Evolutionary conservation across 176 grass and related monocot species (phyloP).

Genomic region (Saccharum officinarum): DNA sequence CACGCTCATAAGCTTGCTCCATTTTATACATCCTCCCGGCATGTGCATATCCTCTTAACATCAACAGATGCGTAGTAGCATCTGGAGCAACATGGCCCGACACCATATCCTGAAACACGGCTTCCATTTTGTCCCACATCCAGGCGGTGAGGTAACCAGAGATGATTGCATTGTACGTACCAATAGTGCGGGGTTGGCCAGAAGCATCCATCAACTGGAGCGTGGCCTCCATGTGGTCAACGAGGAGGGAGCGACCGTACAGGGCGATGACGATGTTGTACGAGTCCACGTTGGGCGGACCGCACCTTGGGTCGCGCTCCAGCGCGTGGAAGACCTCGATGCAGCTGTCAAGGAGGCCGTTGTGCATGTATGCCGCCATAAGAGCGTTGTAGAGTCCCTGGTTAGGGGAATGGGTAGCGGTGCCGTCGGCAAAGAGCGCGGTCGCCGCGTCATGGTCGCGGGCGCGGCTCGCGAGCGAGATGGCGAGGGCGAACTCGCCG

Average conservation of each 20-base stretch:
- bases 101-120: slow-evolving; percentile 50
- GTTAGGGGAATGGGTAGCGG: slow-evolving; percentile 40
- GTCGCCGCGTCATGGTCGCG: slow-evolving; percentile 41
- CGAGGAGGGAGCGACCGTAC: slow-evolving; percentile 65
- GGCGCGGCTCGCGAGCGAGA: slow-evolving; percentile 67
- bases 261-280: slow-evolving; percentile 88
- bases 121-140: slow-evolving; percentile 91
- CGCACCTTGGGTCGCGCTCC: slow-evolving; percentile 47
- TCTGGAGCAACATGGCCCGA: slow-evolving; percentile 60
- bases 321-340: slow-evolving; percentile 48
- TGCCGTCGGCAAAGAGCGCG: slow-evolving; percentile 56
- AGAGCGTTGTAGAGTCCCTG: slow-evolving; percentile 77
- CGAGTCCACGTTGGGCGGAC: slow-evolving; percentile 65
- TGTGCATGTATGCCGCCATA: slow-evolving; percentile 82
- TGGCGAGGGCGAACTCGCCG: slow-evolving; percentile 73
- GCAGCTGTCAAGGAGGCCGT: slow-evolving; percentile 54
- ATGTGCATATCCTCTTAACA: slow-evolving; percentile 79
- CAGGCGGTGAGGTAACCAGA: slow-evolving; percentile 73
- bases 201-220: slow-evolving; percentile 59
- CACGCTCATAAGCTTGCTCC: slow-evolving; percentile 68
- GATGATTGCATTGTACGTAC: slow-evolving; percentile 76
- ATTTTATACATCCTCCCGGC: slow-evolving; percentile 72
- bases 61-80: slow-evolving; percentile 61
- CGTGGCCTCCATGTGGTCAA: slow-evolving; percentile 76
- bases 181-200: slow-evolving; percentile 46